A percentile compares a stretch with the other conserved stretches of the same genome.
Conservation (phyloP, 768 basidiomycete genomes). For the Leccinum rimulosum region DNA sequence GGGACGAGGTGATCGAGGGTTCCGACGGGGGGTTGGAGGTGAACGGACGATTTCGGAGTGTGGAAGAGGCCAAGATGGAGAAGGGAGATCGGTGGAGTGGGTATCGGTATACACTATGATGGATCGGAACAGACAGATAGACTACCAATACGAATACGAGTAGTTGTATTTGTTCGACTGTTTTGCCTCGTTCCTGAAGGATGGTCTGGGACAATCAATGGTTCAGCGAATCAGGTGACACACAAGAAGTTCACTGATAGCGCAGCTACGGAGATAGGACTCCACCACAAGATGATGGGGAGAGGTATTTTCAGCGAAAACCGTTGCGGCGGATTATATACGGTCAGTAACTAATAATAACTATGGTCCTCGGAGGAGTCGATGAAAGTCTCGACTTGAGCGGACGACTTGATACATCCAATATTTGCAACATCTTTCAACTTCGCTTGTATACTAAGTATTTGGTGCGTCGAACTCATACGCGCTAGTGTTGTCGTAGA, state of each 20-base stretch:
- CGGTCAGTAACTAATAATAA: neutral
- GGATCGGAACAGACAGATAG: neutral
- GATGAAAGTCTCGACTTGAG: neutral
- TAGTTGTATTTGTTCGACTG: neutral
- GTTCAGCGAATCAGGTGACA: neutral
- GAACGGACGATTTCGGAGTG: constrained; percentile 56
- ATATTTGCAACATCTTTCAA: no score
- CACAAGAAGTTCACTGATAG: no score
- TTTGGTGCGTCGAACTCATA: no score
- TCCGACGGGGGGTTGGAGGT: constrained; percentile 37
- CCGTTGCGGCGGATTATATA: neutral
- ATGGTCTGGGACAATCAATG: no score
- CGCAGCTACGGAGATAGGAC: no score
- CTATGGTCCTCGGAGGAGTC: neutral
- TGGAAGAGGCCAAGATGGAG: constrained; percentile 63
- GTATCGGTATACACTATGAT: constrained; percentile 63
- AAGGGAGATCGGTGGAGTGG: constrained; percentile 78
- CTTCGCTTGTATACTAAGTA: no score
- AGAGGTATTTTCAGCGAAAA: neutral
- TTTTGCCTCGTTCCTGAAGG: neutral
- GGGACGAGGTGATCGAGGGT: constrained; percentile 59
- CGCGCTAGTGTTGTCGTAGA: no score
- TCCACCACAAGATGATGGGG: neutral
- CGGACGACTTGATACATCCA: neutral
- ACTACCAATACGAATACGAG: neutral